These are phyloP conservation scores for Infundibulicybe gibba DNA, from an alignment of 768 basidiomycete genomes.

Conservation along the genomic window DNA sequence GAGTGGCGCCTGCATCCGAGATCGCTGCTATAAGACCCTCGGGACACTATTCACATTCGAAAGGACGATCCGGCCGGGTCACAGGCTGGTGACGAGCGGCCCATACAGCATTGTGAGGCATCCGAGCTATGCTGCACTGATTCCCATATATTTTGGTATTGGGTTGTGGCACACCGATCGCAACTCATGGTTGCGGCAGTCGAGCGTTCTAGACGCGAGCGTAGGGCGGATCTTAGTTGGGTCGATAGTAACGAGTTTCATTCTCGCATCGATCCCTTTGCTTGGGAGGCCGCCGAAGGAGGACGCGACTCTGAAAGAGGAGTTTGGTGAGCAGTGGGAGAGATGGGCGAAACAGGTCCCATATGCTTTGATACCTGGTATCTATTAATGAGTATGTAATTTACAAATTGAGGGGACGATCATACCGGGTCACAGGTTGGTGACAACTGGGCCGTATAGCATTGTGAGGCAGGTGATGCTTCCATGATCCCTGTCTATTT, in stretches of 20 bases:
- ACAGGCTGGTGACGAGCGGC: slow-evolving; percentile 21
- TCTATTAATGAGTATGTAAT: slow-evolving; percentile 20
- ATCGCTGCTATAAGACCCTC: slow-evolving; percentile 18
- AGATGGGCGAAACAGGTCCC: slow-evolving; percentile 19
- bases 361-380: slow-evolving; percentile 22
- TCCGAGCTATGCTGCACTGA: slow-evolving; percentile 19
- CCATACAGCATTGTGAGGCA: slow-evolving; percentile 25
- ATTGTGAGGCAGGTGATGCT: too few species aligned
- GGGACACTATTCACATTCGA: slow-evolving; percentile 24
- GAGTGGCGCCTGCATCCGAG: slow-evolving; percentile 16
- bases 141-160: slow-evolving; percentile 10
- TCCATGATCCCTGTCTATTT: too few species aligned
- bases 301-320: slow-evolving; percentile 19
- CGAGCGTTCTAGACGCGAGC: slow-evolving; percentile 6
- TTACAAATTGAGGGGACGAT: too few species aligned
- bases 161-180: slow-evolving; percentile 3
- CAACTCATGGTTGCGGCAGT: slow-evolving; percentile 10
- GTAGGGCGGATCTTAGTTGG: slow-evolving; percentile 3
- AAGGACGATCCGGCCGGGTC: slow-evolving; percentile 15
- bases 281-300: slow-evolving; percentile 19
- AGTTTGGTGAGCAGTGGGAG: slow-evolving; percentile 30
- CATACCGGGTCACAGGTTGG: too few species aligned
- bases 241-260: neutral
- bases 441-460: too few species aligned
- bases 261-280: neutral